Evolutionary conservation across 78 protist genomes (phyloP).

Genomic region (slime mould (Dictyostelium discoideum)): DNA sequence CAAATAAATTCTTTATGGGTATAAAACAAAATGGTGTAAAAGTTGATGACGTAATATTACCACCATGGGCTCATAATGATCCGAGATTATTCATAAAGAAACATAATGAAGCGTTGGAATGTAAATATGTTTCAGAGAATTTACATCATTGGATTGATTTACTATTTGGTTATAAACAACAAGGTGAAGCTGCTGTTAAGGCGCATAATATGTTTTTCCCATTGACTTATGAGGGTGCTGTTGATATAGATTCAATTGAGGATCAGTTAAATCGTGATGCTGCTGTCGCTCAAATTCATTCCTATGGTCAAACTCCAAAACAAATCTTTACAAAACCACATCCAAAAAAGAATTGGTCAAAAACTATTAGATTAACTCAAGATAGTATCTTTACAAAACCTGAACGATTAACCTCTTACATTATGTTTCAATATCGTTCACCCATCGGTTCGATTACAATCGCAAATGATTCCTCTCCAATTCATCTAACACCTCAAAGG

Average conservation of each 20-base stretch:
- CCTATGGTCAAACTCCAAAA: conserved; percentile 98
- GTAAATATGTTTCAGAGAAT: conserved; percentile 88
- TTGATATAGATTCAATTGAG: conserved; percentile 86
- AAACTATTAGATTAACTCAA: neutral
- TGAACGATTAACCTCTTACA: conserved; percentile 10
- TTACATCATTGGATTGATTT: conserved; percentile 99
- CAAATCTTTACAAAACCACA: conserved; percentile 93
- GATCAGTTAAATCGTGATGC: conserved; percentile 84
- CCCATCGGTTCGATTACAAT: conserved; percentile 60
- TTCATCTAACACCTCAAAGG: conserved; percentile 58
- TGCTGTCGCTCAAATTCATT: conserved; percentile 87
- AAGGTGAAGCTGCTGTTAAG: conserved; percentile 91
- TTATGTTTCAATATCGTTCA: conserved; percentile 31
- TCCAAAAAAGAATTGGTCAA: conserved; percentile 80
- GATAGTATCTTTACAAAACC: conserved; percentile 49
- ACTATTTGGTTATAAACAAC: conserved; percentile 98
- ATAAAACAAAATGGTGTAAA: conserved; percentile 84
- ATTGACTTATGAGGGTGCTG: conserved; percentile 95
- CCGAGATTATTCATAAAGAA: conserved; percentile 75
- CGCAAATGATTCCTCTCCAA: conserved; percentile 32
- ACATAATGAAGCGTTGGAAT: conserved; percentile 94
- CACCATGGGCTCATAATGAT: conserved; percentile 95
- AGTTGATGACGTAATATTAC: conserved; percentile 92
- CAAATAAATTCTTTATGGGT: conserved; percentile 90
- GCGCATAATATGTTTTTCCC: conserved; percentile 94